Evolutionary conservation across 768 basidiomycete genomes (phyloP).

Genomic region (Amanita exitialis): DNA sequence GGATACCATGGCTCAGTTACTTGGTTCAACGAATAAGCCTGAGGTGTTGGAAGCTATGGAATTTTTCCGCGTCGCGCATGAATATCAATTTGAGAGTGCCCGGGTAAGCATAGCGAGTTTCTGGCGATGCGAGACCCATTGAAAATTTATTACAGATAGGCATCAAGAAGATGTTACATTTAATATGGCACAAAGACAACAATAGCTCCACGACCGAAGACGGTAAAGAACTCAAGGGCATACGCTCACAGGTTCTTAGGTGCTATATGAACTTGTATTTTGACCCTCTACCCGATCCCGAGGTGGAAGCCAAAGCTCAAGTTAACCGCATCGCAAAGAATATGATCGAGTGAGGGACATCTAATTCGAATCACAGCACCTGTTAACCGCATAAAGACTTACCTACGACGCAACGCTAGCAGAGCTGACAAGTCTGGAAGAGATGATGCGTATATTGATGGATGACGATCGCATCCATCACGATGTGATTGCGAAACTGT

Average conservation of each 20-base stretch:
- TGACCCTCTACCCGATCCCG: constrained; percentile 62
- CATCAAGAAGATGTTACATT: constrained; percentile 92
- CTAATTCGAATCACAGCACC: not conserved
- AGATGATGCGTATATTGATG: constrained; percentile 97
- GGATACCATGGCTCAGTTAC: constrained; percentile 61
- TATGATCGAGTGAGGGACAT: constrained; percentile 74
- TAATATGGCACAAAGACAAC: constrained; percentile 96
- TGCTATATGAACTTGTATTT: constrained; percentile 86
- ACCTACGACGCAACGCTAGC: constrained; percentile 91
- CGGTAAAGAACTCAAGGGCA: constrained; percentile 71
- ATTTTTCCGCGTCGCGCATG: constrained; percentile 77
- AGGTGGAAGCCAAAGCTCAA: constrained; percentile 73
- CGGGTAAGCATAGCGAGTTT: constrained; percentile 34
- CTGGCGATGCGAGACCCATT: not conserved
- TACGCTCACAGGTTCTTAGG: constrained; percentile 81
- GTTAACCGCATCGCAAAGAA: constrained; percentile 92
- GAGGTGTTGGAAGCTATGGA: constrained; percentile 83
- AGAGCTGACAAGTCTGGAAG: constrained; percentile 91
- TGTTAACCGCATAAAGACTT: constrained; percentile 34
- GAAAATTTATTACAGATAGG: constrained; percentile 42
- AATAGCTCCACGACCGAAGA: constrained; percentile 57
- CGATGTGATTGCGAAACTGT: constrained; percentile 85
- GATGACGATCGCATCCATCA: constrained; percentile 72
- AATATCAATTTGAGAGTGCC: constrained; percentile 72
- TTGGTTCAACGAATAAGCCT: constrained; percentile 79